Conservation (phyloP, 179 eudicot genomes). For the Spinacia oleracea region DNA sequence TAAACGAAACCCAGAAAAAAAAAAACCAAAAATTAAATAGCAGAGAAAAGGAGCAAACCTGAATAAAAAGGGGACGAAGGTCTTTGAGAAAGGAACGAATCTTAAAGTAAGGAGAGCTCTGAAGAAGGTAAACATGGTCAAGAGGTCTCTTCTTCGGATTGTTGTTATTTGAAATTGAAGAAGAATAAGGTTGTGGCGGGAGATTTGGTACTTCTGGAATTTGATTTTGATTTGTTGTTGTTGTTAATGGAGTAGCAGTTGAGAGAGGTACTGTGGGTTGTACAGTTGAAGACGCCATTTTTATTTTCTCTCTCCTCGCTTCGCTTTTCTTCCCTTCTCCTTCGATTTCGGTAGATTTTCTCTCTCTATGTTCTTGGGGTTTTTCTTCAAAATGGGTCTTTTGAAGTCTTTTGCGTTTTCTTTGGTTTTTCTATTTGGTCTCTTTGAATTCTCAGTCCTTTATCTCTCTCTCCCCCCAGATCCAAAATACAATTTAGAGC, state of each 20-base stretch:
- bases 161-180: constrained; percentile 1
- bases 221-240: constrained; percentile 13
- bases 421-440: neutral
- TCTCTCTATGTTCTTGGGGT: neutral
- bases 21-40: neutral
- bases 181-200: constrained; percentile 26
- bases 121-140: constrained; percentile 31
- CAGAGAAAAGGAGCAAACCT: constrained; percentile 40
- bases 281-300: constrained; percentile 27
- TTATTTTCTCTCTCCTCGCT: neutral
- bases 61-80: constrained; percentile 73
- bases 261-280: neutral
- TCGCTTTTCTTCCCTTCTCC: neutral
- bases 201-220: constrained; percentile 11
- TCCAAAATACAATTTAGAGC: neutral
- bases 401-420: neutral
- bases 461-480: neutral
- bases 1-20: constrained; percentile 8
- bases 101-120: constrained; percentile 59
- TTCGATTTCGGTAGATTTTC: constrained; percentile 15
- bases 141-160: constrained; percentile 51
- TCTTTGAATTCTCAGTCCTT: constrained; percentile 4
- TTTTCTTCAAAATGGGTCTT: neutral
- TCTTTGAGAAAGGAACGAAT: constrained; percentile 53
- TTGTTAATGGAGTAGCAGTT: constrained; percentile 12